These are phyloP conservation scores for Hypoxylon sp. DNA, from an alignment of 2,329 filamentous ascomycete species.

Conservation along the genomic window DNA sequence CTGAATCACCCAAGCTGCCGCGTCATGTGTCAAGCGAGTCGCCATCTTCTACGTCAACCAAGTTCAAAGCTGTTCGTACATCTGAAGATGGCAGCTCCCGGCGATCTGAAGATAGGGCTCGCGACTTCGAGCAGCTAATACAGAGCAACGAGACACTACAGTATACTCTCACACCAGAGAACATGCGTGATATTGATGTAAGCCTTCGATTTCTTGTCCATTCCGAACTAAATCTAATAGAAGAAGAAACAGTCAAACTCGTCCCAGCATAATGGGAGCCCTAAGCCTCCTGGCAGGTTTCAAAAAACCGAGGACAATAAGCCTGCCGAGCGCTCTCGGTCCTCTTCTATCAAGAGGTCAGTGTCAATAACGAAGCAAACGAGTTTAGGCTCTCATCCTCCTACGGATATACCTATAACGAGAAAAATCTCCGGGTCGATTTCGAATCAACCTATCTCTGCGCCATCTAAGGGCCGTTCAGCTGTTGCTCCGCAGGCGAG, in stretches of 20 bases:
- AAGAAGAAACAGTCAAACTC: constrained; percentile 55
- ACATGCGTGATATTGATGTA: constrained; percentile 82
- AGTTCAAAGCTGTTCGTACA: constrained; percentile 66
- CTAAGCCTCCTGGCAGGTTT: constrained; percentile 57
- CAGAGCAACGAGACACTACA: constrained; percentile 86
- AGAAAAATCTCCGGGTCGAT: constrained; percentile 49
- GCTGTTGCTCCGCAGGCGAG: constrained; percentile 65
- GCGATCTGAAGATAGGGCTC: constrained; percentile 70
- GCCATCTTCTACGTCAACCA: constrained; percentile 63
- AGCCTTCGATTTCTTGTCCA: constrained; percentile 50
- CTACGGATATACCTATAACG: constrained; percentile 47
- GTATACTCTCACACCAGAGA: constrained; percentile 84
- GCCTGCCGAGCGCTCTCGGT: constrained; percentile 56
- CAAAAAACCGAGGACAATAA: constrained; percentile 64
- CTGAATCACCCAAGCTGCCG: constrained; percentile 50
- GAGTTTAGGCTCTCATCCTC: constrained; percentile 56
- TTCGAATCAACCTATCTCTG: constrained; percentile 52
- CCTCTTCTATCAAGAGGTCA: constrained; percentile 58
- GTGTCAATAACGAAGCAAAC: constrained; percentile 60
- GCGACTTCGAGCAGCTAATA: constrained; percentile 83
- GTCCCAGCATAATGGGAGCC: constrained; percentile 57
- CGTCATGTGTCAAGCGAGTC: constrained; percentile 64
- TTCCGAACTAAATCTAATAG: constrained; percentile 44
- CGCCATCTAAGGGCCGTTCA: constrained; percentile 53
- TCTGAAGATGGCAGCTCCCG: constrained; percentile 69